A percentile compares a stretch with the other conserved stretches of the same genome.
These are phyloP conservation scores for Trichoderma orchidacearum DNA, from an alignment of 495 filamentous ascomycete genomes.

Conservation along the genomic window DNA sequence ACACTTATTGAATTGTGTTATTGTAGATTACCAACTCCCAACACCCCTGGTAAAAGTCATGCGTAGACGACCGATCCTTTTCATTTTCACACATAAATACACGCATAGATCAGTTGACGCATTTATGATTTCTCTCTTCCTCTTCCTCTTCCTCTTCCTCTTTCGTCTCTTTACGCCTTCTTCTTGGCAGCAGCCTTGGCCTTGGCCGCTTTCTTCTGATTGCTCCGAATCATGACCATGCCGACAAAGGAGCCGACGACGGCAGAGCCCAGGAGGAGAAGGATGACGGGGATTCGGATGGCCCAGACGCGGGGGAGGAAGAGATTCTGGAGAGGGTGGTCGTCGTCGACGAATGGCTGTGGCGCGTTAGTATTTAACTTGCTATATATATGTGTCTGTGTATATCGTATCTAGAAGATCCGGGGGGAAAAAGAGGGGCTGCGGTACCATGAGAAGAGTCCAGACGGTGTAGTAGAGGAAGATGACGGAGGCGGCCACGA, in stretches of 20 bases:
- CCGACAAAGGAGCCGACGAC: conserved; percentile 94
- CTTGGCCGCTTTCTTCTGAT: conserved; percentile 92
- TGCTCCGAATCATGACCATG: conserved; percentile 98
- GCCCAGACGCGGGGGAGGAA: conserved; percentile 98
- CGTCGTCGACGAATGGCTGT: conserved; percentile 91
- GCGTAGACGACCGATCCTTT: neutral
- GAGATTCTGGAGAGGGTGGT: conserved; percentile 83
- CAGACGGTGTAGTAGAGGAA: conserved; percentile 98
- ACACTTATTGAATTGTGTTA: neutral
- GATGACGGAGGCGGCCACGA: conserved; percentile 84
- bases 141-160: neutral
- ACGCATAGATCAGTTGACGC: neutral
- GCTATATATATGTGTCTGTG: too few species aligned
- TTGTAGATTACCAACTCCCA: neutral
- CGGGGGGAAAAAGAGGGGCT: too few species aligned
- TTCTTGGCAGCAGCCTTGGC: conserved; percentile 63
- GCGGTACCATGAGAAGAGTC: conserved; percentile 97
- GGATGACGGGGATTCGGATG: conserved; percentile 94
- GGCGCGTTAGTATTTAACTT: conserved; percentile 3
- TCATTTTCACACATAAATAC: neutral
- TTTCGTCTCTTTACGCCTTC: conserved; percentile 30
- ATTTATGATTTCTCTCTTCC: neutral
- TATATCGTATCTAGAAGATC: too few species aligned
- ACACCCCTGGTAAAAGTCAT: neutral
- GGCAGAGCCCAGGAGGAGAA: conserved; percentile 79